Conservation (phyloP, 306 rosid species). For the Gastrolobium villosum region DNA sequence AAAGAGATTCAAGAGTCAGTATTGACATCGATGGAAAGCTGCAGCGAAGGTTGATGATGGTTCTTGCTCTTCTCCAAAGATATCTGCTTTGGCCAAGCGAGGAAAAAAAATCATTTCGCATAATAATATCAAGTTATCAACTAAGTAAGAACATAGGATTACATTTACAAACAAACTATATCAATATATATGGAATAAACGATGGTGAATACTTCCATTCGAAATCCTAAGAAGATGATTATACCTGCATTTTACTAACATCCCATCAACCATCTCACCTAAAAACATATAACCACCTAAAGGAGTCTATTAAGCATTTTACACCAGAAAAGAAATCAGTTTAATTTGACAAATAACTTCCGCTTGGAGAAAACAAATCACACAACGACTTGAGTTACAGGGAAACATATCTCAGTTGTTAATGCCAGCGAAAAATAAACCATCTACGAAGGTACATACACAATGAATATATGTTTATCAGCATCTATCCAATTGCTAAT, state of each 20-base stretch:
- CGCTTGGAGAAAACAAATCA: background rate
- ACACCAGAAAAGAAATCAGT: background rate
- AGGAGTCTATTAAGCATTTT: constrained; percentile 15
- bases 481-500: constrained; percentile 2
- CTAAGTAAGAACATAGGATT: constrained; percentile 8
- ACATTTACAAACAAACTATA: constrained; percentile 15
- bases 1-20: constrained; percentile 53
- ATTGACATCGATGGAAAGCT: constrained; percentile 45
- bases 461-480: constrained; percentile 12
- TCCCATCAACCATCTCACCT: background rate
- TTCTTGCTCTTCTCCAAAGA: constrained; percentile 73
- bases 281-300: background rate
- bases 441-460: background rate
- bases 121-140: constrained; percentile 15
- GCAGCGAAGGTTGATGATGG: constrained; percentile 50
- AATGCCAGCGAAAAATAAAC: background rate
- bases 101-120: constrained; percentile 36
- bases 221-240: constrained; percentile 35
- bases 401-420: background rate
- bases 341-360: background rate
- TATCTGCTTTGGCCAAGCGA: constrained; percentile 64
- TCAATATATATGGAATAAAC: constrained; percentile 10
- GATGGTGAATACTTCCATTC: constrained; percentile 15
- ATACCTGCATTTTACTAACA: background rate
- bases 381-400: constrained; percentile 5